A percentile compares a stretch with the other conserved stretches of the same genome.
Evolutionary conservation across 208 protist genomes (phyloP).

Genomic region (Leishmania lainsoni): DNA sequence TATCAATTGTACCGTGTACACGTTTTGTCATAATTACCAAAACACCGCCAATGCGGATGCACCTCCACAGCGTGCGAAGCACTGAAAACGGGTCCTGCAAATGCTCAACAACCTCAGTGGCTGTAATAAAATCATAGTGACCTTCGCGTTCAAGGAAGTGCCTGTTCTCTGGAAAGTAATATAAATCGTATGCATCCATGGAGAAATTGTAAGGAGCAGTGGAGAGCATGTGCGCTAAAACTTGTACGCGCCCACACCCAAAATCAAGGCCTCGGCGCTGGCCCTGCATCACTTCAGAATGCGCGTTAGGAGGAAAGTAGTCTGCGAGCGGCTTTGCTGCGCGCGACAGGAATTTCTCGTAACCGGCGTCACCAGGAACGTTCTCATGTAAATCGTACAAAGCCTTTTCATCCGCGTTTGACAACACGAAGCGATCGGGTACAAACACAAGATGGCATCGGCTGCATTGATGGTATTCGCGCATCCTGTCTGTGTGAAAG

Average conservation of each 20-base stretch:
- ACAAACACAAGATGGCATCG: conserved; percentile 52
- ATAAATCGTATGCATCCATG: conserved; percentile 51
- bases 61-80: conserved; percentile 26
- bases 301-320: conserved; percentile 3
- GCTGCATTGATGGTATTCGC: conserved; percentile 40
- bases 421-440: conserved; percentile 26
- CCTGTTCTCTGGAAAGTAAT: conserved; percentile 36
- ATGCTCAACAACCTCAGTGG: conserved; percentile 62
- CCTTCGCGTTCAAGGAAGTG: background rate
- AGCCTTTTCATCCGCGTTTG: conserved; percentile 38
- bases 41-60: conserved; percentile 31
- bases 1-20: conserved; percentile 38
- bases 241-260: conserved; percentile 50
- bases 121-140: conserved; percentile 53
- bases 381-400: conserved; percentile 65
- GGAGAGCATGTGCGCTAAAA: conserved; percentile 34
- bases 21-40: conserved; percentile 64
- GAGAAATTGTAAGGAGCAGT: conserved; percentile 17
- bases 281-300: background rate
- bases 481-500: conserved; percentile 41
- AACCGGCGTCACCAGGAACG: conserved; percentile 30
- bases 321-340: conserved; percentile 34
- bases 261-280: conserved; percentile 45
- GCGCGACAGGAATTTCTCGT: conserved; percentile 44
- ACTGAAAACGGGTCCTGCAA: conserved; percentile 36